Evolutionary conservation across 2,329 filamentous ascomycete species (phyloP), one percentile per base, ranked within the genome.

Genomic region (Neopestalotiopsis rosae): DNA sequence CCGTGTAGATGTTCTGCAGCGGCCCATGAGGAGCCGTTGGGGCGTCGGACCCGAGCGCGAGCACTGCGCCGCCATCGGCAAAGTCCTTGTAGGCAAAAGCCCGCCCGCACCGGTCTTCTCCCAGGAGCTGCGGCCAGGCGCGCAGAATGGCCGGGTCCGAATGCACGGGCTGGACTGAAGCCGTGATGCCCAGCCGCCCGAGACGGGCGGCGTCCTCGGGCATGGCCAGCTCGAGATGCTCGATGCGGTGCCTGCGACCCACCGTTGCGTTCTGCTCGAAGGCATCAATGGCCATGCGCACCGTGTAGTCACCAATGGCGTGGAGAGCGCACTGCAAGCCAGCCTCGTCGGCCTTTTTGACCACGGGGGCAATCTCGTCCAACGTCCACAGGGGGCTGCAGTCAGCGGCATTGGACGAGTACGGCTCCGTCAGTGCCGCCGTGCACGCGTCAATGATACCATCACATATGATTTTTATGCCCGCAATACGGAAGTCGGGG

Each of bases 371-470:
- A 5, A 91, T 81, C 70, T 87, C 83, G 17, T 82, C 81, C 1
- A 80, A 78, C 0, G 82, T 79, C 89, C 89, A 92, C 64, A 91
- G 81, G 0, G 88, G 82, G 1, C 86, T 84, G 28, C 84, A 79
- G 12, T 81, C 79, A 5, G 80, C 75, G 1, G 81, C 83, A 70
- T 84, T 85, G 4, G 79, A 77, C 6, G 84, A 81, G 73, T 91
- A 91, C 0, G 90, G 89, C 74, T 90, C 84, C 1, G 82, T 81
- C 1, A 92, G 77, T 0, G 86, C 88, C 0, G 90, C 90, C 1
- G 90, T 91, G 76, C 89, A 92, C 0, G 87, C 87, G 71, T 92
- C 90, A 49, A 92, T 83, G 45, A 90, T 88, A 12, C 90, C 90
- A 69, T 92, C 90, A 72, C 87, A 88, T 52, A 92, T 90, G 28